Conservation (phyloP, 345 rosid species). For the Cochlearia excelsa region DNA sequence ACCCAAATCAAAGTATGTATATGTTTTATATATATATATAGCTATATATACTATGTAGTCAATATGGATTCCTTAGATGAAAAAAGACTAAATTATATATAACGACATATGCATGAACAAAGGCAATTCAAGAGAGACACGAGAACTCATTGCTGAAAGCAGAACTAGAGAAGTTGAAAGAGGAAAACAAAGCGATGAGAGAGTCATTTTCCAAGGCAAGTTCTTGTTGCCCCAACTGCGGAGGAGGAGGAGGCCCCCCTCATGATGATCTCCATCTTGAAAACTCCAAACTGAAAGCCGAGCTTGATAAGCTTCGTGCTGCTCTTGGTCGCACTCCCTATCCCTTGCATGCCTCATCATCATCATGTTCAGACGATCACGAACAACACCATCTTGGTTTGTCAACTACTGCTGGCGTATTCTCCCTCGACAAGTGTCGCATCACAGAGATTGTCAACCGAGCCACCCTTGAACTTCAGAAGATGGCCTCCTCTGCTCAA, state of each 20-base stretch:
- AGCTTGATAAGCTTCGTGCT: constrained; percentile 76
- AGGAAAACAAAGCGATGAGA: constrained; percentile 84
- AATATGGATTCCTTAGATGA: no score
- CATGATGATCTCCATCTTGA: constrained; percentile 71
- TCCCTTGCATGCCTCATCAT: constrained; percentile 37
- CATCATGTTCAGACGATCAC: constrained; percentile 42
- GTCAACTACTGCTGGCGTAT: constrained; percentile 75
- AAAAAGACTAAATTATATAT: not conserved
- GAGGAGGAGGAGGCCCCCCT: constrained; percentile 33
- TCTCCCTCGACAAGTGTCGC: constrained; percentile 73
- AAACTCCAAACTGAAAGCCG: constrained; percentile 83
- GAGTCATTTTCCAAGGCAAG: constrained; percentile 62
- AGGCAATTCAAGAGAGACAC: constrained; percentile 90
- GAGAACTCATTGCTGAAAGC: constrained; percentile 80
- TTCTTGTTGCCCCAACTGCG: constrained; percentile 73
- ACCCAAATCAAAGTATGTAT: constrained; percentile 81
- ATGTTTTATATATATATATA: not conserved
- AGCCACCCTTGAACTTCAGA: constrained; percentile 74
- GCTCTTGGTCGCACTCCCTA: constrained; percentile 52
- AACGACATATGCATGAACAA: no score
- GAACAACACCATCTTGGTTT: constrained; percentile 63
- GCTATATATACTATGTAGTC: not conserved
- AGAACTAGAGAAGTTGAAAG: constrained; percentile 82
- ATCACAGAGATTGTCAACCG: constrained; percentile 67
- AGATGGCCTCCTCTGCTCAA: constrained; percentile 71